phyloP scores from a whole-genome alignment of 805 yeast species.

The Candida koratica region DNA sequence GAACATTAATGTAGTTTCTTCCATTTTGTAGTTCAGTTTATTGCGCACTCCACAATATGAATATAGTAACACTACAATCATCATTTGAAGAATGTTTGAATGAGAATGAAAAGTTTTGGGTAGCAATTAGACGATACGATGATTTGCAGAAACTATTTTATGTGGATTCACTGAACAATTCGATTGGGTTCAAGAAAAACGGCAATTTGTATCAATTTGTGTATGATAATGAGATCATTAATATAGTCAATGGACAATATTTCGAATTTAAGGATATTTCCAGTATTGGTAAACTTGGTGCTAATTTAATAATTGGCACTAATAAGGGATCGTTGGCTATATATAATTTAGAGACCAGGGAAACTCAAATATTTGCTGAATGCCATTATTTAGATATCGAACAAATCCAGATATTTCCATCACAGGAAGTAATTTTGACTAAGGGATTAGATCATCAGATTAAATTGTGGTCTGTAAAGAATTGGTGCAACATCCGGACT shows the following conservation, averaged over 20 bases:
- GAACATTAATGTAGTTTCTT: conserved; percentile 58
- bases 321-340: conserved; percentile 14
- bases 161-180: not conserved
- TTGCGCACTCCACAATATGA: conserved; percentile 13
- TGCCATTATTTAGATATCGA: too few relatives aligned
- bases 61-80: conserved; percentile 39
- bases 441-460: conserved; percentile 55
- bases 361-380: conserved; percentile 11
- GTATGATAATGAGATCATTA: not conserved
- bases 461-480: conserved; percentile 56
- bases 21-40: conserved; percentile 6
- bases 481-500: conserved; percentile 49
- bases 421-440: too few relatives aligned
- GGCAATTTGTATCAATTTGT: too few relatives aligned
- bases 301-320: conserved; percentile 1
- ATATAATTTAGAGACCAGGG: conserved; percentile 9
- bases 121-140: conserved; percentile 25
- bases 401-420: too few relatives aligned
- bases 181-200: too few relatives aligned
- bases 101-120: conserved; percentile 45
- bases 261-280: too few relatives aligned
- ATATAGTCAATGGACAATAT: too few relatives aligned
- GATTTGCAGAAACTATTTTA: conserved; percentile 1
- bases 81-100: conserved; percentile 41
- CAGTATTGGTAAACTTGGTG: too few relatives aligned